These are phyloP conservation scores for Colletotrichum euphorbiae DNA, from an alignment of 2,329 filamentous ascomycete genomes.

Conservation along the genomic window DNA sequence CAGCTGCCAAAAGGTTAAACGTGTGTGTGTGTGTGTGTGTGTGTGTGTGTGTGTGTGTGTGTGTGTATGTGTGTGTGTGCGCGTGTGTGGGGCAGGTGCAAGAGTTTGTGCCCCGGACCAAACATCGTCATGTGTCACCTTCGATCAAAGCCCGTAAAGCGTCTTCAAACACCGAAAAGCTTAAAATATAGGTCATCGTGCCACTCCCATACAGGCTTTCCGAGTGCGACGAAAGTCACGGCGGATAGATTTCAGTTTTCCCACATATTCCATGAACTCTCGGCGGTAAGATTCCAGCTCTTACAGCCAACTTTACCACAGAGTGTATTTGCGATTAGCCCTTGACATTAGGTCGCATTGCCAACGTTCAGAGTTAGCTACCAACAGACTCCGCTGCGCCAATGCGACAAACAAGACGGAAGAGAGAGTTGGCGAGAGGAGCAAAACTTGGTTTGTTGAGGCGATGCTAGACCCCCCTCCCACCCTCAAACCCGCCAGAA, in stretches of 20 bases:
- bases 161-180: constrained; percentile 38
- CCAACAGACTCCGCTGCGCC: constrained; percentile 24
- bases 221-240: constrained; percentile 18
- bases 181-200: constrained; percentile 25
- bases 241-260: constrained; percentile 20
- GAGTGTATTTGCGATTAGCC: neutral
- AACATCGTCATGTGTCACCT: constrained; percentile 38
- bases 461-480: neutral
- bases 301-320: neutral
- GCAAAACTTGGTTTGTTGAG: neutral
- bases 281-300: constrained; percentile 18
- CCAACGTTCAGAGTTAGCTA: constrained; percentile 18
- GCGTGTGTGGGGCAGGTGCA: neutral
- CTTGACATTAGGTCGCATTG: constrained; percentile 16
- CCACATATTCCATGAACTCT: constrained; percentile 13
- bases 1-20: constrained; percentile 38
- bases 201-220: constrained; percentile 10
- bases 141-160: constrained; percentile 38
- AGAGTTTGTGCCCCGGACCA: constrained; percentile 8
- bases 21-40: constrained; percentile 15
- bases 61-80: constrained; percentile 27
- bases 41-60: constrained; percentile 18
- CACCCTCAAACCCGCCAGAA: too few relatives aligned
- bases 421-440: neutral
- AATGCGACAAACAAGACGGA: neutral